Evolutionary conservation across 345 rosid species (phyloP), one percentile per base, ranked within the genome.

Genomic region (Eutrema japonicum): DNA sequence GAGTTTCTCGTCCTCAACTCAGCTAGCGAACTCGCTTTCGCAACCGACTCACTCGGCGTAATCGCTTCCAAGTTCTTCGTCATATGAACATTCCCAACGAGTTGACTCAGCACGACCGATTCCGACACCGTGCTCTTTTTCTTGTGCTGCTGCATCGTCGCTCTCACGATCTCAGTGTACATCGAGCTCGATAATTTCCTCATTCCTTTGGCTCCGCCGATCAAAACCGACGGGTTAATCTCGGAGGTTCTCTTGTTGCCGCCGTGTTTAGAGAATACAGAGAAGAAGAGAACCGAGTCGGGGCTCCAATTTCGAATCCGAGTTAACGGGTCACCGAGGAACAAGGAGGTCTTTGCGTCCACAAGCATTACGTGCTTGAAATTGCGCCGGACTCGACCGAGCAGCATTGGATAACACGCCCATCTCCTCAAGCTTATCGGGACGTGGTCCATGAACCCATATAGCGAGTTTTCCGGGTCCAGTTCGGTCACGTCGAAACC

Each of bases 351-450:
- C n/a, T n/a, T n/a, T n/a, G n/a, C n/a, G n/a, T n/a, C n/a, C n/a
- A n/a, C n/a, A n/a, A n/a, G n/a, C n/a, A n/a, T n/a, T n/a, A n/a
- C n/a, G n/a, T n/a, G n/a, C n/a, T n/a, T n/a, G n/a, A n/a, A n/a
- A n/a, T n/a, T n/a, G n/a, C n/a, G n/a, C n/a, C n/a, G n/a, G n/a
- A n/a, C n/a, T 32, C 96, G 95, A 2, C 97, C 99, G 0, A 95
- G 83, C 1, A 95, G 77, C 96, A 95, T 89, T 18, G 96, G 90
- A 41, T 89, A 94, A 77, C 93, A 85, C 7, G 96, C 97, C 97
- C 98, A 94, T 60, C 98, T 73, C 52, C 89, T 72, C 70, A 95
- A 52, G 71, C 84, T 81, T 77, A 92, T 76, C 0, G 96, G 96
- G 35, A 88, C 88, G 47, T 84, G 85, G 36, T 88, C 88, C 52